These are phyloP conservation scores for Barbarea vulgaris DNA, from an alignment of 345 rosid species.

Conservation along the genomic window DNA sequence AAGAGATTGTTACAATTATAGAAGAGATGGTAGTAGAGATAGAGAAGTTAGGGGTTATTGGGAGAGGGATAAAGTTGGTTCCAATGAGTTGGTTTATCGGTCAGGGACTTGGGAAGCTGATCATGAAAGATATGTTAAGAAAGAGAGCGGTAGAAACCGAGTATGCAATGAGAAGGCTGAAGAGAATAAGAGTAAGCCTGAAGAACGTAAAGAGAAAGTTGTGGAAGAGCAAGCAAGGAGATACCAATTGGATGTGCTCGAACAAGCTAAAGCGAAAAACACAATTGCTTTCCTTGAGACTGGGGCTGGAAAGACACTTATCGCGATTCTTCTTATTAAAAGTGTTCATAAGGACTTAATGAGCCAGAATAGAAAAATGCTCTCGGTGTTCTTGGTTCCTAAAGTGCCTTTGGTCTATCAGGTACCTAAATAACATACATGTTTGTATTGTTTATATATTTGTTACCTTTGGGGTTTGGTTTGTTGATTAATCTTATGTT, in stretches of 20 bases:
- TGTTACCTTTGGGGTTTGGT: not conserved
- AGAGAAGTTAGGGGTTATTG: conserved; percentile 82
- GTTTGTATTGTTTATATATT: not conserved
- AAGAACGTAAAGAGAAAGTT: conserved; percentile 66
- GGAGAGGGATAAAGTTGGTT: conserved; percentile 86
- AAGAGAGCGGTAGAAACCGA: conserved; percentile 41
- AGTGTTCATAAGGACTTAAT: conserved; percentile 65
- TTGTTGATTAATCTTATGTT: conserved; percentile 24
- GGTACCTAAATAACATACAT: conserved; percentile 43
- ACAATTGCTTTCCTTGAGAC: conserved; percentile 98
- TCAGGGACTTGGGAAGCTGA: conserved; percentile 85
- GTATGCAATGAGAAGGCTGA: conserved; percentile 45
- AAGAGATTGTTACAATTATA: conserved; percentile 52
- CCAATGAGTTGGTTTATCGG: conserved; percentile 74
- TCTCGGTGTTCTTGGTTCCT: conserved; percentile 95
- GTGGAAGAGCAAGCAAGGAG: conserved; percentile 88
- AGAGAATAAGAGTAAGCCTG: conserved; percentile 53
- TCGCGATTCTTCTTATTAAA: conserved; percentile 87
- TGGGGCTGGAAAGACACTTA: conserved; percentile 97
- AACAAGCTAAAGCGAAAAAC: conserved; percentile 88
- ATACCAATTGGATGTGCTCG: conserved; percentile 95
- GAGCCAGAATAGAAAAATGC: conserved; percentile 71
- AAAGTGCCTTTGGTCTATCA: conserved; percentile 97
- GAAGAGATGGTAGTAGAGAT: conserved; percentile 70
- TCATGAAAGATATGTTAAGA: conserved; percentile 53